Base-by-base conservation (phyloP, 73 alveolate genomes). In the Blepharisma japonicum region DNA sequence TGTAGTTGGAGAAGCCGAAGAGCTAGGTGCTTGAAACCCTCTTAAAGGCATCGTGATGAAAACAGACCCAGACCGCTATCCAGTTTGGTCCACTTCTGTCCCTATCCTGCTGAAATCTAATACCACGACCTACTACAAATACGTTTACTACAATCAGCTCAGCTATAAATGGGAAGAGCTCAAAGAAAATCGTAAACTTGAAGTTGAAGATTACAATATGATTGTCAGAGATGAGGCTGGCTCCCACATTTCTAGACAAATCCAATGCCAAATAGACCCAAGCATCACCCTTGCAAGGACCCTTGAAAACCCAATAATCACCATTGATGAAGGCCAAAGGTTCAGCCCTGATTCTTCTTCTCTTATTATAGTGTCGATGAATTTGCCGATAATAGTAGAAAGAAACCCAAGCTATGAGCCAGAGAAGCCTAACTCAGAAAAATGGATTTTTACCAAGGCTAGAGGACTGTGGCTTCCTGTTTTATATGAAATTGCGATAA, bases 401-500 rank as follows among this genome's bases (percentile, higher is more conserved):
- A 14, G 74, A 18, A 61, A 61, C 47, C 47, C 14, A 0, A 61
- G 23, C 14, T 61, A 61, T 25, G 23, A 14, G 27, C 6, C 67
- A 53, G 74, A 25, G 2, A 9, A 11, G 11, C 18, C 39, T 18
- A 39, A 61, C 4, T 39, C 74, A 9, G 66, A 51, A 51, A 61
- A 61, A 25, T 61, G 38, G 38, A 61, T 14, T 2, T 61, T 61
- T 39, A 39, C 14, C 18, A 61, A 39, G n/a, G 74, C 74, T 2
- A 61, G 39, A 14, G 74, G 74, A 18, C 74, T 61, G 47, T 61
- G 74, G 74, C 23, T 61, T 8, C 74, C 74, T 14, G 74, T 61
- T 61, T 61, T 61, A 61, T 61, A 61, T 25, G 74, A 61, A 61
- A 61, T 61, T 25, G 74, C 74, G 23, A 61, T 61, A 1, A 8